These are phyloP conservation scores for Scutellaria baicalensis DNA, from an alignment of 257 asterid species.

Conservation along the genomic window DNA sequence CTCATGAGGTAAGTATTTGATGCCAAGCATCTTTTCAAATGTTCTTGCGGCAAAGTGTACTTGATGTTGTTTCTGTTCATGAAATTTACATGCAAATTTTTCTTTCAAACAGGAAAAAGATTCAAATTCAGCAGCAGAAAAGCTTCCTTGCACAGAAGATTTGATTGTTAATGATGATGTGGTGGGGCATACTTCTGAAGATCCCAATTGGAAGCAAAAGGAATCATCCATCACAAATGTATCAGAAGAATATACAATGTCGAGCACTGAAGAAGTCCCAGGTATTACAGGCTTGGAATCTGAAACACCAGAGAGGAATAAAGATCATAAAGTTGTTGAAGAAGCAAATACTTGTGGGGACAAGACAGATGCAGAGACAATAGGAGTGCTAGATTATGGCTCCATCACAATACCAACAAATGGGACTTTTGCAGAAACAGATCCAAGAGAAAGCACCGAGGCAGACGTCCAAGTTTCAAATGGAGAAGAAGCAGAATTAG, in stretches of 20 bases:
- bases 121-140: background rate
- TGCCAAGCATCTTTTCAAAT: background rate
- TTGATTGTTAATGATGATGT: conserved; percentile 10
- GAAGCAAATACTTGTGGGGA: conserved; percentile 3
- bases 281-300: conserved; percentile 19
- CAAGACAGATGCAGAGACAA: conserved; percentile 9
- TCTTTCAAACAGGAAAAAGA: conserved; percentile 21
- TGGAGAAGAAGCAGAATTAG: conserved; percentile 16
- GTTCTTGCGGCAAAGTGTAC: conserved; percentile 5
- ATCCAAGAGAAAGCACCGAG: conserved; percentile 2
- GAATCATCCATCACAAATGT: conserved; percentile 14
- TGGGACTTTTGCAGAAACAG: conserved; percentile 8
- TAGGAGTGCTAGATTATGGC: conserved; percentile 18
- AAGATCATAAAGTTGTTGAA: background rate
- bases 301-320: conserved; percentile 18
- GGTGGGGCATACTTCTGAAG: conserved; percentile 2
- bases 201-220: conserved; percentile 14
- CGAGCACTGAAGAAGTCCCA: conserved; percentile 16
- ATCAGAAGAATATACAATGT: conserved; percentile 10
- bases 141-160: conserved; percentile 4
- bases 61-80: conserved; percentile 5
- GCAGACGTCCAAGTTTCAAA: conserved; percentile 8
- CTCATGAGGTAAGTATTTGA: conserved; percentile 20
- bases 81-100: background rate
- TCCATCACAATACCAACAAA: conserved; percentile 11